Base-by-base conservation (phyloP, 352 stramenopile genomes). In the Phytopythium cucurbitacearum region DNA sequence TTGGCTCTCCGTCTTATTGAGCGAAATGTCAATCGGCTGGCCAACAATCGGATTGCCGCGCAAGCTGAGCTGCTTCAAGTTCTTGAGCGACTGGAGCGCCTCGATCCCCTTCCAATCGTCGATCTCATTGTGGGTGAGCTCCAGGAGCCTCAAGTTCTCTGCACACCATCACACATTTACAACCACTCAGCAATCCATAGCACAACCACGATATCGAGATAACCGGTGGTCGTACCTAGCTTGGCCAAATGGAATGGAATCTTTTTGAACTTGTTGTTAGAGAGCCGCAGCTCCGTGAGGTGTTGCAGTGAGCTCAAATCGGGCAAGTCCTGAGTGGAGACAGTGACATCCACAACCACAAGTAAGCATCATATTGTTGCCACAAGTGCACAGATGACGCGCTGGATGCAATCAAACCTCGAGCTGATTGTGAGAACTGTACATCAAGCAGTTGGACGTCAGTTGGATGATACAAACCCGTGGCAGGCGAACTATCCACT, bases 91-190 rank as follows among this genome's bases (percentile, higher is more conserved):
- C 16, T 65, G 67, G 0, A 91, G 58, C 39, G 74, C 74, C 54
- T 93, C 85, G 4, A 94, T 52, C 21, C 85, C 78, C 10, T 75
- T 69, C 80, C 83, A 94, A 37, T 89, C 80, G 16, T 91, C 80
- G 40, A 94, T 91, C 47, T 77, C 53, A 40, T 94, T 94, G 64
- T 94, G 78, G 21, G 82, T 85, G 8, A 91, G 59, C 48, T 94
- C 85, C 33, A 94, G 46, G 40, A 94, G 80, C 56, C 84, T 86
- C n/a, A 94, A 53, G 41, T 87, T 85, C 16, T 71, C 84, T 94
- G 46, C 32, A 9, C 47, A 59, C 33, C 38, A 55, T 32, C 28
- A 57, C 21, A 47, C 1, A 42, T 39, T 49, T 32, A 38, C 8
- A 15, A 35, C 37, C 16, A 51, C 21, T 32, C 33, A 51, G 9